Base-by-base conservation (phyloP, 208 protist species). In the Trypanosoma lewisi region DNA sequence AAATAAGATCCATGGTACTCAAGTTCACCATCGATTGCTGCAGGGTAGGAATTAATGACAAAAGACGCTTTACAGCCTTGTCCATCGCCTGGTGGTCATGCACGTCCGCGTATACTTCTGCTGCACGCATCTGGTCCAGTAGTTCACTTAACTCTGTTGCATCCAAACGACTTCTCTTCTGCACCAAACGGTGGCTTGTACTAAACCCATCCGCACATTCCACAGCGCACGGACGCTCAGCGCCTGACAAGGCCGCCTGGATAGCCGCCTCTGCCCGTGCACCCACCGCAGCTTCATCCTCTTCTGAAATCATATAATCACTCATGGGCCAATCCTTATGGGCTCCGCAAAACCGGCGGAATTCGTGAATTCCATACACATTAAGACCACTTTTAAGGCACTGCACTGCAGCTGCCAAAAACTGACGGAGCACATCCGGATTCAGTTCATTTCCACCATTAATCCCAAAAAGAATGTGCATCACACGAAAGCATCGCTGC, bases 401-500 rank as follows among this genome's bases (percentile, higher is more conserved):
- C 14, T 69, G 27, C 30, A 57, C 63, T 45, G 33, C 39, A 27
- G 44, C 21, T 0, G 21, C n/a, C 11, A 69, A n/a, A 39, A 61
- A 23, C 21, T 53, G 41, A 14, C 57, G 21, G 33, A 54, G 70
- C 2, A 42, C 33, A 2, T 25, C 19, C n/a, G 47, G 14, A 33
- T 25, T 44, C 37, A 71, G 55, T 34, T 45, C 42, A 2, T n/a
- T 33, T 2, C 19, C 62, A 16, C 11, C 30, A 25, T 45, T 55
- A 23, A 59, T 42, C 25, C 70, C 47, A 31, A 76, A 55, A 12
- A 70, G 63, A 28, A 55, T 62, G 25, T 75, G 75, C n/a, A 23
- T 19, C 1, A 76, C 48, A 33, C 50, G 67, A 12, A 70, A 57
- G 44, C 77, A 90, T 21, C 75, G 65, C 19, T 69, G 63, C 47